Base-by-base conservation (phyloP, 2,329 filamentous ascomycete genomes). In the Colletotrichum godetiae region DNA sequence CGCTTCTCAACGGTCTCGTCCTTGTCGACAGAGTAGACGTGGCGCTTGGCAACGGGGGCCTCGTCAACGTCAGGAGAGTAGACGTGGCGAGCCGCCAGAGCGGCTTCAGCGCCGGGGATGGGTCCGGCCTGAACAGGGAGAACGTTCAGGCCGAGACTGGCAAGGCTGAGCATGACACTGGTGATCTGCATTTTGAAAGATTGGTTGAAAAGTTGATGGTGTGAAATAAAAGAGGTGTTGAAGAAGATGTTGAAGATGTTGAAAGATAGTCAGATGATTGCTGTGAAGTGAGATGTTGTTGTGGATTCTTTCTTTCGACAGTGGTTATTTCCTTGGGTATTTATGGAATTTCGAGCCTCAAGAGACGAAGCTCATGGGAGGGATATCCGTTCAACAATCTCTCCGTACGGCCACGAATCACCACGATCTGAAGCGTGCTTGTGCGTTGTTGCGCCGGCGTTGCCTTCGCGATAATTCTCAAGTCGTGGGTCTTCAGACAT, bases 141-240 rank as follows among this genome's bases (percentile, higher is more conserved):
- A 42, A 42, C 19, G 42, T 49, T 49, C 42, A 49, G 24, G 11
- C 35, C 58, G 27, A 68, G 46, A 31, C 66, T 68, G 24, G 65
- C 65, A 31, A 68, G 22, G 57, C 55, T 61, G 46, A 68, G 57
- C 27, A 68, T 29, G n/a, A 37, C 24, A 35, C 31, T 62, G 24
- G 37, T 59, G 60, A 70, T 55, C 33, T n/a, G 53, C 67, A 70
- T 65, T 63, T 22, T 62, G 22, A 4, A 19, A 7, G 42, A n/a
- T 49, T 49, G 19, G 19, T n/a, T 49, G 42, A 10, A 8, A 49
- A 49, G 2, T n/a, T n/a, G 19, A 19, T n/a, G 19, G 7, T 49
- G n/a, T 49, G 7, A 4, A 49, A n/a, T 19, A 4, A 49, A n/a
- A 49, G 7, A 19, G n/a, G 42, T n/a, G 42, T 19, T 49, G 19